A percentile compares a stretch with the other conserved stretches of the same genome.
phyloP scores from a whole-genome alignment of 2,329 filamentous ascomycete genomes.

The Pseudophaeomoniella oleicola region DNA sequence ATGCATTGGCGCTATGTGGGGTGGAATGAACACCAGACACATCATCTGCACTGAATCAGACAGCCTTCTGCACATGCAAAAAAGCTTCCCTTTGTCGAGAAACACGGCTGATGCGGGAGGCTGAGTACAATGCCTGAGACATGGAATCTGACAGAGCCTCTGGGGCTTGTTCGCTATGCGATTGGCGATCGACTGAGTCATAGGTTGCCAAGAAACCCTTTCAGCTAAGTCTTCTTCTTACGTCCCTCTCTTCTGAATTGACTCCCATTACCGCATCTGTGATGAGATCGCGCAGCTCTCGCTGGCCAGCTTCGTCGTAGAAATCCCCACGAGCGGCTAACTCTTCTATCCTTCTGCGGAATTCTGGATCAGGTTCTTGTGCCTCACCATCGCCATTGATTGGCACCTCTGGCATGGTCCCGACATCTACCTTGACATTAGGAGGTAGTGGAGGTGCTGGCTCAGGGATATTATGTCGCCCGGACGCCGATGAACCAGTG shows the following conservation, averaged over 20 bases:
- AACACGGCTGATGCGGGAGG: no score
- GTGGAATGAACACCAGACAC: no score
- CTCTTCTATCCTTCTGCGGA: constrained; percentile 76
- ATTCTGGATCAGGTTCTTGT: constrained; percentile 54
- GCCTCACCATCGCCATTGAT: constrained; percentile 43
- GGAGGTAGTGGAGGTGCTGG: constrained; percentile 53
- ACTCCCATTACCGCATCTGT: constrained; percentile 63
- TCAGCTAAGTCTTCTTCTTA: constrained; percentile 37
- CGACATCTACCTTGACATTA: constrained; percentile 64
- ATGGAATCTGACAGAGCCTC: no score
- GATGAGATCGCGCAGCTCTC: constrained; percentile 62
- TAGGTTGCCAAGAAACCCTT: background rate
- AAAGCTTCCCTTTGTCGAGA: no score
- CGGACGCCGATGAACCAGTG: constrained; percentile 14
- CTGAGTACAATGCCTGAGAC: no score
- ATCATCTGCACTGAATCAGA: no score
- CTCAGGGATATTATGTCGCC: constrained; percentile 17
- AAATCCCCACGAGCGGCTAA: constrained; percentile 75
- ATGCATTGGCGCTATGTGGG: no score
- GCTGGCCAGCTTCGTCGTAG: constrained; percentile 64
- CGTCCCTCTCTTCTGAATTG: constrained; percentile 47
- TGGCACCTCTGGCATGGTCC: constrained; percentile 49
- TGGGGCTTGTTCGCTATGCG: no score
- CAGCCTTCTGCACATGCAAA: no score
- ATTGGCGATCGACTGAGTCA: background rate